Evolutionary conservation across 495 filamentous ascomycete genomes (phyloP), one percentile per base, ranked within the genome.

Genomic region (Astrothelium macrocarpum): DNA sequence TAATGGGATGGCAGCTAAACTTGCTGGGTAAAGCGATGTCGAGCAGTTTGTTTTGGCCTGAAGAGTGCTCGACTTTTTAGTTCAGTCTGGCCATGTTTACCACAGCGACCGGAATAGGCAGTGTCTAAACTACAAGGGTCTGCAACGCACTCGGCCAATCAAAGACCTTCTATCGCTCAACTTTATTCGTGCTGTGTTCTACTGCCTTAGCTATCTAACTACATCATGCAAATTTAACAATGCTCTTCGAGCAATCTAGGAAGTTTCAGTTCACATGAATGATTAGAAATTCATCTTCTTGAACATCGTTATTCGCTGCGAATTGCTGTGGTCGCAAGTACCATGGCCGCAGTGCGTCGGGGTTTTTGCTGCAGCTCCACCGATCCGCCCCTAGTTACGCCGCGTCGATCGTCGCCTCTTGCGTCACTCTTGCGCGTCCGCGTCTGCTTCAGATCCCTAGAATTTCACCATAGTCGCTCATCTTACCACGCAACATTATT

Each of bases 1-100:
- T 56, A 56, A 56, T 56, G 49, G 49, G 49, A 56, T 56, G 49
- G 49, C 49, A 56, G 49, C 49, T 56, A 56, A 56, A 25, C 49
- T 56, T 56, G 49, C 49, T 56, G 49, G 49, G 49, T 56, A 56
- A 56, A 56, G 23, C 49, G 49, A 56, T 56, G 49, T 56, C 23
- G 23, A 11, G 49, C 12, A 56, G 49, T 56, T 56, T 56, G 49
- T 56, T 56, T 26, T 56, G 49, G 25, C 49, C 16, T 9, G 49
- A 26, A 56, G 49, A 28, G 49, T 56, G 49, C 49, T 18, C 49
- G 29, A 56, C 49, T 56, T 56, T 56, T 56, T 56, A 28, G 25
- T 26, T 56, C n/a, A n/a, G 12, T 26, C 25, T n/a, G 20, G 49
- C 25, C 12, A 29, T 56, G 49, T 56, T 56, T 56, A 56, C 49